These are phyloP conservation scores for Scenedesmus sp. DNA, from an alignment of 163 green algal genomes.

Conservation along the genomic window DNA sequence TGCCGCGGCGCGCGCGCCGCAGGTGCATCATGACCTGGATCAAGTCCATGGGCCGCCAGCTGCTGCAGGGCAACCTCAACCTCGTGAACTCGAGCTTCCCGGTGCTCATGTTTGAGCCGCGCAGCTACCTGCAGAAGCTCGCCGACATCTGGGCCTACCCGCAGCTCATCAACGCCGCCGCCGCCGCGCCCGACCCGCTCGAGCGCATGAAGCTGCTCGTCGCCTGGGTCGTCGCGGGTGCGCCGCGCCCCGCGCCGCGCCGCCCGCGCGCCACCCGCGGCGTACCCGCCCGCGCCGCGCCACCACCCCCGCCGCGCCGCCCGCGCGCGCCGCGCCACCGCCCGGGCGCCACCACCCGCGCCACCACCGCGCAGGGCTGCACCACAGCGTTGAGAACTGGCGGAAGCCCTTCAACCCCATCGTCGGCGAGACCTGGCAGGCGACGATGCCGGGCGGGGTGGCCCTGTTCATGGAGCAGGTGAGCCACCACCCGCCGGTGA, in stretches of 20 bases:
- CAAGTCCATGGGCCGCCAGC: slow-evolving; percentile 60
- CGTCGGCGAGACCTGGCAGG: slow-evolving; percentile 87
- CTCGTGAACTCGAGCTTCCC: slow-evolving; percentile 86
- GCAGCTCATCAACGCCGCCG: slow-evolving; percentile 64
- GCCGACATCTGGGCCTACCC: slow-evolving; percentile 86
- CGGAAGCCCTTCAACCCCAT: slow-evolving; percentile 94
- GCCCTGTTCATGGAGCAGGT: slow-evolving; percentile 76
- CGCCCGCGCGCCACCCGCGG: no score
- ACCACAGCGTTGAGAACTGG: slow-evolving; percentile 69
- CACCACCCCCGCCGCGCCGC: not conserved
- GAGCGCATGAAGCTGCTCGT: slow-evolving; percentile 76
- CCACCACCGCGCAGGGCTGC: slow-evolving; percentile 46
- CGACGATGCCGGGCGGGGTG: slow-evolving; percentile 66
- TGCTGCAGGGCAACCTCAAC: slow-evolving; percentile 75
- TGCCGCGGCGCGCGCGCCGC: not conserved
- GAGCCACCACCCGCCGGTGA: slow-evolving; percentile 83
- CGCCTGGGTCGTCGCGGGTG: slow-evolving; percentile 80
- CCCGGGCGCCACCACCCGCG: not conserved
- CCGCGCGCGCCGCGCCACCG: not conserved
- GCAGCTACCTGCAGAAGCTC: slow-evolving; percentile 88
- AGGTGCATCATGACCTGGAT: slow-evolving; percentile 66
- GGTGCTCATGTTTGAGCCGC: slow-evolving; percentile 88
- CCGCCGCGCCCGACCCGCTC: slow-evolving; percentile 64
- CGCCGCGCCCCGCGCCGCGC: no score
- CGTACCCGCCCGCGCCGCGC: no score